A percentile compares a stretch with the other conserved stretches of the same genome.
Conservation (phyloP, 345 rosid species). For the Camelina neglecta region DNA sequence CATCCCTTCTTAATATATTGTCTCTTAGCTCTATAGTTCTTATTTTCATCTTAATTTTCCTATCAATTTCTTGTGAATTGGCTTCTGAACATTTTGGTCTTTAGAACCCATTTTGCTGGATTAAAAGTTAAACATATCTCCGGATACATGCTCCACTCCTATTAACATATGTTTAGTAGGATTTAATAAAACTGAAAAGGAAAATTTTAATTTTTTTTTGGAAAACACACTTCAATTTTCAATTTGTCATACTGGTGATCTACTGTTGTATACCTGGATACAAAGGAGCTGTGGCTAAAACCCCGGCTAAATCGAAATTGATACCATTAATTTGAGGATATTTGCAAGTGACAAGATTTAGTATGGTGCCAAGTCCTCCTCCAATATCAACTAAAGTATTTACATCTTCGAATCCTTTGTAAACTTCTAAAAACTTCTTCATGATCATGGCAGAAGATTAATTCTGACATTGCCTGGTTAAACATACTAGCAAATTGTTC, state of each 20-base stretch:
- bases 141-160: no score
- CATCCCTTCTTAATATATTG: background rate
- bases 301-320: constrained; percentile 47
- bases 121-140: no score
- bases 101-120: no score
- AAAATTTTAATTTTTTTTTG: no score
- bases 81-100: no score
- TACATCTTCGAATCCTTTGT: constrained; percentile 55
- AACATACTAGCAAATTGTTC: constrained; percentile 50
- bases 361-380: constrained; percentile 60
- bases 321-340: constrained; percentile 51
- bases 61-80: no score
- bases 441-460: constrained; percentile 42
- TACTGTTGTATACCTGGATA: background rate
- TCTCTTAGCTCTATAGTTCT: background rate
- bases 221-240: background rate
- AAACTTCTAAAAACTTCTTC: constrained; percentile 51
- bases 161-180: no score
- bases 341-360: constrained; percentile 47
- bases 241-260: background rate
- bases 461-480: constrained; percentile 56
- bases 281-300: constrained; percentile 35
- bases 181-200: no score
- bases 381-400: constrained; percentile 58
- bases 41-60: no score